Evolutionary conservation across 2,329 filamentous ascomycete genomes (phyloP), one percentile per base, ranked within the genome.

Genomic region (Aspergillus phoenicis): DNA sequence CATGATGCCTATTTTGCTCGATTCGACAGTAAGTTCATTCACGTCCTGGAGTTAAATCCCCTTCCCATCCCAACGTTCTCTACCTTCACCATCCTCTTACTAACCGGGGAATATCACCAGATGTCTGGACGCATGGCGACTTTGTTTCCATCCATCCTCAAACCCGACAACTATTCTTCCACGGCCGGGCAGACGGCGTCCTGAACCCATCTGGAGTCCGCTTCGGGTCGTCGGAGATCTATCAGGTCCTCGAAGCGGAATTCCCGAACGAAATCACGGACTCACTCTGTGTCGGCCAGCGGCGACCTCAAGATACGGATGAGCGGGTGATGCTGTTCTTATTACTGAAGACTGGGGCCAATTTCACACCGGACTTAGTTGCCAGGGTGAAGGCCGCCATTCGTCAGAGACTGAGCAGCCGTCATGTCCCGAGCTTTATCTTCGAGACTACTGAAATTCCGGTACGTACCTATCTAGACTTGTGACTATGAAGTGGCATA

Each of bases 361-460:
- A 70, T 22, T 87, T 91, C 64, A 84, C 83, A 5, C 64, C 75
- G 57, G 58, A 75, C 26, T 71, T 94, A 53, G 85, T 88, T 0
- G 73, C 73, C 1, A 81, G 83, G 8, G 79, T 95, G 0, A 89
- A 88, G 73, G 79, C 80, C 13, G 85, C 84, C 10, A 92, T 96
- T 70, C 82, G 81, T 4, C 82, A 79, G 65, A 88, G 89, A 65
- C 77, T 89, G 70, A 91, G 88, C 45, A 87, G 88, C 72, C 80
- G 91, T 57, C 91, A 94, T 77, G 89, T 94, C 13, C 91, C 91
- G 1, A 88, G 82, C 72, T 92, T 88, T 72, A 82, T 95, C 20
- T 94, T 94, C 73, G 87, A 92, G 78, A 91, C 90, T 6, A 88
- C 87, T 17, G 91, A 91, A 67, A 93, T 95, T 71, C 91, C 91